Conservation (phyloP, 169 alveolate species). For the Plasmodium inui region DNA sequence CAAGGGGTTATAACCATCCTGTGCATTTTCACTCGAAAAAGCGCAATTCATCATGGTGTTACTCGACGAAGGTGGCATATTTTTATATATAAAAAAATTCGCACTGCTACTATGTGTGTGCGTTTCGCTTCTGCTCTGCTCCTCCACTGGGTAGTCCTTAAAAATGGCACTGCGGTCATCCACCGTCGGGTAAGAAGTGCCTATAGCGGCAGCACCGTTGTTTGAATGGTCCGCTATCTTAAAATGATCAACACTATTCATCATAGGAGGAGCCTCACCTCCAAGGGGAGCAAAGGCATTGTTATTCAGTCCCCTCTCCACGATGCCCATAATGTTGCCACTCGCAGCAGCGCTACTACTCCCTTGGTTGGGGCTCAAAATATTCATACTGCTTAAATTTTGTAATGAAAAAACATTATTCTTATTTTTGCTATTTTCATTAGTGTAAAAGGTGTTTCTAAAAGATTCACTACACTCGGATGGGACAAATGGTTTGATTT, state of each 20-base stretch:
- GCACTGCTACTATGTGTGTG: background rate
- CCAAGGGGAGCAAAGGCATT: background rate
- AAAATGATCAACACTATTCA: background rate
- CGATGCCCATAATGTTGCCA: background rate
- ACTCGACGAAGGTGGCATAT: background rate
- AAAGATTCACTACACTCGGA: constrained; percentile 65
- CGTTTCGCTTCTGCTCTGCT: background rate
- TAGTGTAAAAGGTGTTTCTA: constrained; percentile 72
- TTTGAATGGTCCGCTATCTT: background rate
- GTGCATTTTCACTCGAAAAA: background rate
- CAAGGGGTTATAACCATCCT: background rate
- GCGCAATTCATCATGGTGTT: background rate
- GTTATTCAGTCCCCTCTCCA: background rate
- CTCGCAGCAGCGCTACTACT: background rate
- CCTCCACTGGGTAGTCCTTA: background rate
- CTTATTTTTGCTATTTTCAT: constrained; percentile 57
- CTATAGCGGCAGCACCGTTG: background rate
- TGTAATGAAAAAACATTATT: constrained; percentile 40
- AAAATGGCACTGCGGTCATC: background rate
- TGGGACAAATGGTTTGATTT: constrained; percentile 70
- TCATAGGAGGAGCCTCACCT: background rate
- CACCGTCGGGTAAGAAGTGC: background rate
- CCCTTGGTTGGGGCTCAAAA: background rate
- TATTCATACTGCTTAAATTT: constrained; percentile 15
- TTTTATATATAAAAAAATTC: background rate